Percentiles rank a stretch among this genome's conserved stretches.
Evolutionary conservation across 768 basidiomycete genomes (phyloP).

Genomic region (Russula sp.): DNA sequence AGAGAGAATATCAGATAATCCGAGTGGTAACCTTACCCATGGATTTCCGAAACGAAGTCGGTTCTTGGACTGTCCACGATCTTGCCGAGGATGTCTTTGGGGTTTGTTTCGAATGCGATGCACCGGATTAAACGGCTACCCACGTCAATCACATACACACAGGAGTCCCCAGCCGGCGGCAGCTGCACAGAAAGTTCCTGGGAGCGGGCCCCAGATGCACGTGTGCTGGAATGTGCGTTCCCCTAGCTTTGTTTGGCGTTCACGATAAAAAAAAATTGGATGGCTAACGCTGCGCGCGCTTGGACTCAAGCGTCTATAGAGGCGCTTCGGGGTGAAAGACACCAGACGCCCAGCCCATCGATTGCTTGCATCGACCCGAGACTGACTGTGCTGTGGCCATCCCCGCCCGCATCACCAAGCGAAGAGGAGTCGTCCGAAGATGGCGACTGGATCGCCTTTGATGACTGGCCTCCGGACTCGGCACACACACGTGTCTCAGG

Average conservation of each 20-base stretch:
- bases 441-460: neutral
- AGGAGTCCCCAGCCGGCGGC: neutral
- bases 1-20: neutral
- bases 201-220: neutral
- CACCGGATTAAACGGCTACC: neutral
- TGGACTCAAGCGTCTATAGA: neutral
- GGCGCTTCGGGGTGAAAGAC: neutral
- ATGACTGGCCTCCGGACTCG: neutral
- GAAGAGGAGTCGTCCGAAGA: neutral
- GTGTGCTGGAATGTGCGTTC: conserved; percentile 8
- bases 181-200: neutral
- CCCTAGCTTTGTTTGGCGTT: neutral
- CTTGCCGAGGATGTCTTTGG: conserved; percentile 5
- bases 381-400: conserved; percentile 4
- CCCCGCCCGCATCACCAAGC: conserved; percentile 2
- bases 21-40: neutral
- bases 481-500: neutral
- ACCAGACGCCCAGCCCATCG: conserved; percentile 5
- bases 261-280: no score
- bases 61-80: neutral
- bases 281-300: neutral
- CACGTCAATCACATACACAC: neutral
- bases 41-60: conserved; percentile 9
- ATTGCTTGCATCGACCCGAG: conserved; percentile 12
- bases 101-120: neutral